phyloP scores from a whole-genome alignment of 2,329 filamentous ascomycete species.

The Gnomoniopsis smithogilvyi region DNA sequence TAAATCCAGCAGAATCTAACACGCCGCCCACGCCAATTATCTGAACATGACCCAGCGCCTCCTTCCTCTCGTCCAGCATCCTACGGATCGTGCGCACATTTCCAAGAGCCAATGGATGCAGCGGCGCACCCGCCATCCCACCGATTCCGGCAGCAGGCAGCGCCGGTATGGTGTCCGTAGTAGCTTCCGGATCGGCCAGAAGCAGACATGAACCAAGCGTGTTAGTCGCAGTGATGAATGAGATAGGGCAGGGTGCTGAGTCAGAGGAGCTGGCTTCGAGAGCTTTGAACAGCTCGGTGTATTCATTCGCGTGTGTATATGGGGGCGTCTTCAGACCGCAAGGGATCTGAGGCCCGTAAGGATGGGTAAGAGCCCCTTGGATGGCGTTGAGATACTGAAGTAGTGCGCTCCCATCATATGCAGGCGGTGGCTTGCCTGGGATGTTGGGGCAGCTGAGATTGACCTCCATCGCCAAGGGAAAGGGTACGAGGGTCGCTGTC shows the following conservation, averaged over 20 bases:
- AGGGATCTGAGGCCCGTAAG: slow-evolving; percentile 28
- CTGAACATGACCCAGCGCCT: slow-evolving; percentile 47
- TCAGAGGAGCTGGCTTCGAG: slow-evolving; percentile 34
- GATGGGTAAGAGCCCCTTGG: neutral
- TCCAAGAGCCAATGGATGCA: slow-evolving; percentile 72
- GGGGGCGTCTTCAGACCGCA: slow-evolving; percentile 72
- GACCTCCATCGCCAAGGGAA: slow-evolving; percentile 67
- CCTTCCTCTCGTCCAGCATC: slow-evolving; percentile 50
- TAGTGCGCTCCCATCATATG: slow-evolving; percentile 56
- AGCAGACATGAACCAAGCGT: slow-evolving; percentile 67
- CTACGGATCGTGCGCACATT: slow-evolving; percentile 68
- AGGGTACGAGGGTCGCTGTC: slow-evolving; percentile 32
- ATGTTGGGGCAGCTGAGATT: slow-evolving; percentile 82
- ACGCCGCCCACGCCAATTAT: slow-evolving; percentile 75
- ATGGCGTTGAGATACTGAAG: slow-evolving; percentile 52
- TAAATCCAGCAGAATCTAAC: slow-evolving; percentile 57
- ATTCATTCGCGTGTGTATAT: slow-evolving; percentile 69
- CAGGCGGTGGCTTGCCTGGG: slow-evolving; percentile 62
- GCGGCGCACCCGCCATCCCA: slow-evolving; percentile 67
- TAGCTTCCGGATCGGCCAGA: slow-evolving; percentile 30
- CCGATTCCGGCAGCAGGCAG: slow-evolving; percentile 60
- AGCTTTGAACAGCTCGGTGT: slow-evolving; percentile 50
- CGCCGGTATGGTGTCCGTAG: slow-evolving; percentile 35
- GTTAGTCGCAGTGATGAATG: slow-evolving; percentile 73
- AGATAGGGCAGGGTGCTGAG: slow-evolving; percentile 40